These are phyloP conservation scores for Populus tremula DNA, from an alignment of 345 rosid genomes.

Conservation along the genomic window DNA sequence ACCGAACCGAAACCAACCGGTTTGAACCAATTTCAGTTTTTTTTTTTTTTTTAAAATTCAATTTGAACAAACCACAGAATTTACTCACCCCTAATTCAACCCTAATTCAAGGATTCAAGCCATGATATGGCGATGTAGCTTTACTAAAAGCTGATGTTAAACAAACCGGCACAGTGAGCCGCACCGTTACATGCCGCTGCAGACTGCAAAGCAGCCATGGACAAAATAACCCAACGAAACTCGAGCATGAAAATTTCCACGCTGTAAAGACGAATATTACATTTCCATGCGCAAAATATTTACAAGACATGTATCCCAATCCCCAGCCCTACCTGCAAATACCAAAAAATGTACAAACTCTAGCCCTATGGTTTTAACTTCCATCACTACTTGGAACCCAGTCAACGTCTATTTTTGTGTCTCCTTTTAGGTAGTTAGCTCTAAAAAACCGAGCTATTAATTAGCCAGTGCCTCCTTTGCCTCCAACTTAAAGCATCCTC, in stretches of 20 bases:
- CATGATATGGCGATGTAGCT: too few species aligned
- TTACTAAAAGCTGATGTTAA: too few species aligned
- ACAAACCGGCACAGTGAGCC: neutral
- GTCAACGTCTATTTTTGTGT: neutral
- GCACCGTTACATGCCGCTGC: too few species aligned
- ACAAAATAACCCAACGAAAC: neutral
- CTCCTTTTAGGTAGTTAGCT: conserved; percentile 31
- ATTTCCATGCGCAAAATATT: conserved; percentile 27
- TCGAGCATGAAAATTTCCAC: neutral
- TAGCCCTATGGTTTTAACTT: conserved; percentile 18
- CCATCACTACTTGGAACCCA: conserved; percentile 19
- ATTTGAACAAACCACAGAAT: too few species aligned
- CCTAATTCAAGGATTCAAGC: too few species aligned
- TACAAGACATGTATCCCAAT: conserved; percentile 20
- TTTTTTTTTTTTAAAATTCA: too few species aligned
- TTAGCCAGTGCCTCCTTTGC: conserved; percentile 13
- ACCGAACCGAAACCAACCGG: too few species aligned
- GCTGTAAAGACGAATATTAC: conserved; percentile 14
- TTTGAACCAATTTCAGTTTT: too few species aligned
- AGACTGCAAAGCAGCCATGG: too few species aligned
- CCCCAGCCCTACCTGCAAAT: conserved; percentile 9
- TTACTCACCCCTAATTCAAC: too few species aligned
- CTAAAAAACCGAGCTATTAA: conserved; percentile 40
- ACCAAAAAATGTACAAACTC: conserved; percentile 30
- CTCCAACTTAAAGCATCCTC: conserved; percentile 14